Evolutionary conservation across 495 filamentous ascomycete genomes (phyloP), one percentile per base, ranked within the genome.

Genomic region (Penicillium chermesinum): DNA sequence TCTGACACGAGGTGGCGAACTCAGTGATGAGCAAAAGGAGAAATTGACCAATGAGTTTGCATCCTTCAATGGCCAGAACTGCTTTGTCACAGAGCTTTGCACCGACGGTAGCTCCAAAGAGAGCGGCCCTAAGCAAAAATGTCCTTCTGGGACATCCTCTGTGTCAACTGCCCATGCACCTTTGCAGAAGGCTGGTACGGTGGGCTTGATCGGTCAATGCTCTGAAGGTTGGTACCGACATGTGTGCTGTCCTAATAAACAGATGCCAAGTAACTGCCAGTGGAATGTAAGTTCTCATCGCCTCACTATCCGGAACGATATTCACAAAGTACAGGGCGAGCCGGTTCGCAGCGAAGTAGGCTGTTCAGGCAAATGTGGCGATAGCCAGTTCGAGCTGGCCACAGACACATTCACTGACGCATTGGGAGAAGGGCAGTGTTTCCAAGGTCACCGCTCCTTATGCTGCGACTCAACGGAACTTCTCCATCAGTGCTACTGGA

Each of bases 171-270:
- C 36, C 8, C 36, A 38, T 38, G 36, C 36, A 43, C 5, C 13
- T 15, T 3, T 43, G 40, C 9, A 43, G 17, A 13, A 32, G n/a
- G n/a, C n/a, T n/a, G n/a, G n/a, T n/a, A n/a, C n/a, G n/a, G n/a
- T n/a, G n/a, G n/a, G n/a, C n/a, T n/a, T n/a, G n/a, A n/a, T n/a
- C n/a, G n/a, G n/a, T n/a, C n/a, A n/a, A n/a, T n/a, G n/a, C n/a
- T n/a, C n/a, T 32, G 22, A 43, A 2, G 1, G 7, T n/a, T n/a
- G n/a, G n/a, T n/a, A n/a, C 1, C 15, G 7, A 6, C 10, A 49
- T 15, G 15, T 49, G 2, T 42, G 38, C 19, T 49, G 46, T 15
- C 46, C 38, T 0, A 49, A 38, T 3, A 15, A 49, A 16, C 27
- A 38, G 1, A 42, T 42, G 38, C 38, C 46, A 12, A 20, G 38